phyloP scores from a whole-genome alignment of 306 rosid genomes.

The apple (Malus domestica) region DNA sequence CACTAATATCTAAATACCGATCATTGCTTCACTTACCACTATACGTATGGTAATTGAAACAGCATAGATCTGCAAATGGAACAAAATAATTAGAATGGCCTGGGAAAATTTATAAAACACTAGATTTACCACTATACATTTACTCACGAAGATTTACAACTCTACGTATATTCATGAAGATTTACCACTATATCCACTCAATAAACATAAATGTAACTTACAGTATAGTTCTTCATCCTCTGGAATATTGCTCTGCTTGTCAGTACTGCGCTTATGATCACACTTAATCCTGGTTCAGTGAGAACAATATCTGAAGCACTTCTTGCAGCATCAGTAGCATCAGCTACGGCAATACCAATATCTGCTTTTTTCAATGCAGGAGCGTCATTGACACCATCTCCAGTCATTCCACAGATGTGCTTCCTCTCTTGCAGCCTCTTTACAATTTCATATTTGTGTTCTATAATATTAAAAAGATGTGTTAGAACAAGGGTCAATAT shows the following conservation, averaged over 20 bases:
- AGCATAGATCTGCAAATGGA: constrained; percentile 77
- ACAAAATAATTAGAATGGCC: neutral
- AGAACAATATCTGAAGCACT: constrained; percentile 97
- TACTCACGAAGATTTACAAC: no score
- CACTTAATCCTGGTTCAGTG: constrained; percentile 97
- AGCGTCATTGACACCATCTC: constrained; percentile 98
- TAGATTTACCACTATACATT: no score
- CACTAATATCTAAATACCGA: neutral
- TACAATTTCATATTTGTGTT: constrained; percentile 97
- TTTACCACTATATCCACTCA: neutral
- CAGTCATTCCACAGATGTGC: constrained; percentile 99
- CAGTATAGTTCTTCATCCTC: constrained; percentile 98
- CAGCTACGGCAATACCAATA: constrained; percentile 98
- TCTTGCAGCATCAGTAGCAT: constrained; percentile 98
- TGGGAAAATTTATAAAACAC: neutral
- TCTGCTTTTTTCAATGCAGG: constrained; percentile 96
- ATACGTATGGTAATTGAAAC: constrained; percentile 98
- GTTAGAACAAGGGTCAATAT: constrained; percentile 13
- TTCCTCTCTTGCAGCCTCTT: constrained; percentile 89
- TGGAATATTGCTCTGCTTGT: constrained; percentile 99
- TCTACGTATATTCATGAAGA: no score
- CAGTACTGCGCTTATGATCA: constrained; percentile 92
- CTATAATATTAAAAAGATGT: constrained; percentile 30
- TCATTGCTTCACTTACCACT: constrained; percentile 60
- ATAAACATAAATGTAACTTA: constrained; percentile 27